Percentiles rank a stretch among this genome's conserved stretches.
Conservation (phyloP, 345 rosid species). For the Populus alba region DNA sequence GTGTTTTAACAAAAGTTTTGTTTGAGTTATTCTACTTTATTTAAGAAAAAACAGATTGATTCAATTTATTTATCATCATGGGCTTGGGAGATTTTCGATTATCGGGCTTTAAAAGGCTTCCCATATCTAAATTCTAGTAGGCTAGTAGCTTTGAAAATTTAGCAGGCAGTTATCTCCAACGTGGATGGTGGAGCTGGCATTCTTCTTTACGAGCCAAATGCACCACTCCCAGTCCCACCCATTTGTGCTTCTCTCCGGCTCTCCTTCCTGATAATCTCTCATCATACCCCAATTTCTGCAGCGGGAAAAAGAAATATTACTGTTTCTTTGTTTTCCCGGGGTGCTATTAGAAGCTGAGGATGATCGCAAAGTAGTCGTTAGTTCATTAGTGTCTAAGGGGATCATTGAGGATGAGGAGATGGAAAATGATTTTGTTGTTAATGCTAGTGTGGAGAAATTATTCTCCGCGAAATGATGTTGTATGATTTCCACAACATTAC, state of each 20-base stretch:
- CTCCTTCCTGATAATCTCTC: conserved; percentile 39
- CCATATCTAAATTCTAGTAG: neutral
- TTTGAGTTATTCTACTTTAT: no score
- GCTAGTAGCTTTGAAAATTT: neutral
- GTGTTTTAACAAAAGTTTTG: no score
- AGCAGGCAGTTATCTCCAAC: neutral
- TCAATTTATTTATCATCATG: neutral
- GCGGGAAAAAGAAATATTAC: conserved; percentile 51
- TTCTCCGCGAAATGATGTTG: neutral
- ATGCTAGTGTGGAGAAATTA: neutral
- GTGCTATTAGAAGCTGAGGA: no score
- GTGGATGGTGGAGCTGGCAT: conserved; percentile 14
- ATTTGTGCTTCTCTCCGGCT: conserved; percentile 70
- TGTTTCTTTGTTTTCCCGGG: neutral
- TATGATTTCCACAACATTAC: neutral
- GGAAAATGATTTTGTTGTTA: neutral
- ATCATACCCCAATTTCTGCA: conserved; percentile 16
- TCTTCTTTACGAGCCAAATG: conserved; percentile 13
- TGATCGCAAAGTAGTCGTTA: conserved; percentile 51
- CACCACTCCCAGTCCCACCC: neutral
- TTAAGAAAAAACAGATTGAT: no score
- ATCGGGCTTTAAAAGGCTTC: neutral
- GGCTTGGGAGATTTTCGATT: neutral
- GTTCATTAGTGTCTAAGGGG: conserved; percentile 47
- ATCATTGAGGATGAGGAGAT: conserved; percentile 35